Base-by-base conservation (phyloP, 768 basidiomycete species). In the Panaeolus cyanescens region DNA sequence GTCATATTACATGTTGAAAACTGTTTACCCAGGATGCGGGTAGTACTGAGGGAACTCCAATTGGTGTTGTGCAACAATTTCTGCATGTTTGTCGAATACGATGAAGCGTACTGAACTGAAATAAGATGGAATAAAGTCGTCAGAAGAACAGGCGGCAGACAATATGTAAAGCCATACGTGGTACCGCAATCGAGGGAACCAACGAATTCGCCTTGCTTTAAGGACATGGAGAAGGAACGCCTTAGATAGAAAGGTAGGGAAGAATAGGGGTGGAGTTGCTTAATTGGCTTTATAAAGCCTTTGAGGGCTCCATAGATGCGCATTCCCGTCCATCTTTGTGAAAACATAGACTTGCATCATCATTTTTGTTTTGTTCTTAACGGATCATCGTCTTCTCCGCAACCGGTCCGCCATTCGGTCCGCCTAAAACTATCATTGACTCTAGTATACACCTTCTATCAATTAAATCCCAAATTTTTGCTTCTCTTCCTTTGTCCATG, bases 171-270 rank as follows among this genome's bases (percentile, higher is more conserved):
- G 56, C 77, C 92, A 72, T 68, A 95, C 94, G 95, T 97, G 54
- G 95, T 97, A 37, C 95, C 95, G 70, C 95, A 96, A 75, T 97
- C 95, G 62, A 97, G 80, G 55, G 93, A 93, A 59, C 93, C 95
- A 42, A 97, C 89, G 73, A 96, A 95, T 71, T 95, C 88, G 61
- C 87, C 88, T 67, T 85, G 83, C 68, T 84, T 87, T 56, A 77
- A 73, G 17, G 67, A 56, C 65, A 68, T 70, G 36, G 54, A 54
- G 31, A 56, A 34, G 32, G 32, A 53, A 39, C 59, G 56, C 20
- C 33, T 56, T 32, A 31, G 58, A 32, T 59, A 40, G 55, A 54
- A 60, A 39, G 25, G 55, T 42, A 53, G 61, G 64, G 42, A 17
- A 31, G 55, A 59, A 59, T 58, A 45, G 54, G 30, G 56, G 19